Percentiles rank a stretch among this genome's conserved stretches.
phyloP scores from a whole-genome alignment of 495 filamentous ascomycete species.

The Trypethelium eluteriae region DNA sequence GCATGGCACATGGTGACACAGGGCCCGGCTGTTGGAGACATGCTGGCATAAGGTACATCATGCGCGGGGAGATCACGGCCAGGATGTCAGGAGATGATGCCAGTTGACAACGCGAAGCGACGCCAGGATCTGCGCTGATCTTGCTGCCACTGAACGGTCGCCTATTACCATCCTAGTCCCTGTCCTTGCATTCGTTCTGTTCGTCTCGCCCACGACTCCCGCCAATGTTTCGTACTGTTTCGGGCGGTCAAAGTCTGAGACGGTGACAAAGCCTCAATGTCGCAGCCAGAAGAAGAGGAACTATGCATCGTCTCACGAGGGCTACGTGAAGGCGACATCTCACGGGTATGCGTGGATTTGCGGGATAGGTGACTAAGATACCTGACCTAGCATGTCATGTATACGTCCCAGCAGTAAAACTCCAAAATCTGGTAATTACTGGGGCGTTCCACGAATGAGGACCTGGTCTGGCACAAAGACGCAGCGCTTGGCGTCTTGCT shows the following conservation, averaged over 20 bases:
- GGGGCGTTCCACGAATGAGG: neutral
- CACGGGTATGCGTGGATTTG: no score
- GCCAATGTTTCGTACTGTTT: constrained; percentile 6
- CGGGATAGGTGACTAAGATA: no score
- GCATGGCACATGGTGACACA: neutral
- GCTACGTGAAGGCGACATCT: no score
- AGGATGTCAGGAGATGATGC: neutral
- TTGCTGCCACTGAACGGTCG: constrained; percentile 10
- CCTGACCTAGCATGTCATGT: no score
- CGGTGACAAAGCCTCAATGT: neutral
- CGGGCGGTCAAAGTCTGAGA: neutral
- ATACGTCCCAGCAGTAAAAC: no score
- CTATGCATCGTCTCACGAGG: neutral
- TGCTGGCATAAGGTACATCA: constrained; percentile 6
- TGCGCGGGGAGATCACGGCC: constrained; percentile 6
- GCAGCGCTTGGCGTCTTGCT: neutral
- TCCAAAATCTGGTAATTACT: neutral
- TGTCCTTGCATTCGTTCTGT: neutral
- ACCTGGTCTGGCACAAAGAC: neutral
- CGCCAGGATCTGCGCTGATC: constrained; percentile 1
- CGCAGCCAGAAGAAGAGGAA: neutral
- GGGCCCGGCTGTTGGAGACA: constrained; percentile 5
- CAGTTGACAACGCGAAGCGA: neutral
- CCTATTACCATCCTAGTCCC: neutral
- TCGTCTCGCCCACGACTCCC: neutral